These are phyloP conservation scores for Verticillium isaacii DNA, from an alignment of 2,329 filamentous ascomycete species.

Conservation along the genomic window DNA sequence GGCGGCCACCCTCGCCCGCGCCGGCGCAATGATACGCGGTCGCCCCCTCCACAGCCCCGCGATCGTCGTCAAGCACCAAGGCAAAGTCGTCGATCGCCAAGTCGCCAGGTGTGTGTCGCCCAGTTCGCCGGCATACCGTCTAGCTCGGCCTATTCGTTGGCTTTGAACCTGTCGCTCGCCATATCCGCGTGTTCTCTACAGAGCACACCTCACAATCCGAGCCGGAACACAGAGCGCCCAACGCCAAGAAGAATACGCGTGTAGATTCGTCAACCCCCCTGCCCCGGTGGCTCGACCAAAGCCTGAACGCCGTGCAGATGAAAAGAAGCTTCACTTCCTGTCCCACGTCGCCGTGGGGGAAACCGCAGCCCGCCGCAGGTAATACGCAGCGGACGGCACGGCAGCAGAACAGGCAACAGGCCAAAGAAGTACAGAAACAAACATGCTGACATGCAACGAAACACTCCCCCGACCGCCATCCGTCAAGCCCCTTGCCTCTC, in stretches of 20 bases:
- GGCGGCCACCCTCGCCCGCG: constrained; percentile 1
- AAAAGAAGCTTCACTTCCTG: background rate
- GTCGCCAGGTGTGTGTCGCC: constrained; percentile 21
- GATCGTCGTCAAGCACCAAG: constrained; percentile 18
- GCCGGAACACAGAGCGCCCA: background rate
- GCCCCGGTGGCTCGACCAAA: background rate
- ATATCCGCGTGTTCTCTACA: no score
- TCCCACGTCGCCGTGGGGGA: background rate
- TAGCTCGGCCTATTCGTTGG: no score
- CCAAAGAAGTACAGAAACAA: background rate
- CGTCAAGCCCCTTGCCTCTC: background rate
- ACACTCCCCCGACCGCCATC: background rate
- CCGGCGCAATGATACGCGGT: constrained; percentile 6
- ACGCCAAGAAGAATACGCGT: background rate
- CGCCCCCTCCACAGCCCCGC: background rate
- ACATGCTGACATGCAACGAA: background rate
- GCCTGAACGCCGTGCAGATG: background rate
- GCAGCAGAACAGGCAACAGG: no score
- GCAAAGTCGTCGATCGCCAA: constrained; percentile 19
- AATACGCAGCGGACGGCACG: background rate
- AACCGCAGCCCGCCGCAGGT: no score
- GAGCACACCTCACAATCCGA: background rate
- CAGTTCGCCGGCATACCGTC: constrained; percentile 20
- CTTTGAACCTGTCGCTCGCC: no score
- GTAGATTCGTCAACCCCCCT: background rate